These are phyloP conservation scores for Ascochyta rabiei DNA, from an alignment of 2,329 filamentous ascomycete genomes.

Conservation along the genomic window DNA sequence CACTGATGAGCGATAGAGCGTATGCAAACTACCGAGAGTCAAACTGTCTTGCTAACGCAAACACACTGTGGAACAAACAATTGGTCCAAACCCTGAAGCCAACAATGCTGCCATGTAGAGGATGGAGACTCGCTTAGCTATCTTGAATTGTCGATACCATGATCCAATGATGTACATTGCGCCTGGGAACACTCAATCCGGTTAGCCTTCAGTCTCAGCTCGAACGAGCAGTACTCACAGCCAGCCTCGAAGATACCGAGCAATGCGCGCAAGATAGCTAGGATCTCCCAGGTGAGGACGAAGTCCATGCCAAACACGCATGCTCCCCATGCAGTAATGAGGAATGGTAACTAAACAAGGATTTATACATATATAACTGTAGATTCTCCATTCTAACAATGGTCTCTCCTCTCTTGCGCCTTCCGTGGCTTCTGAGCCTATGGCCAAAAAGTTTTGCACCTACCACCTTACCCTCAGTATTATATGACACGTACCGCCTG, in stretches of 20 bases:
- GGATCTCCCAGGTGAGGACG: conserved; percentile 25
- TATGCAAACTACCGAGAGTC: conserved; percentile 33
- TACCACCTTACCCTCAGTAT: no score
- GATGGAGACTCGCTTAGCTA: conserved; percentile 31
- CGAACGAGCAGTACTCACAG: conserved; percentile 11
- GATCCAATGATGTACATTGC: conserved; percentile 34
- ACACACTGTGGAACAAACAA: conserved; percentile 22
- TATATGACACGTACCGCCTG: no score
- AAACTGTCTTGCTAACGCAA: not conserved
- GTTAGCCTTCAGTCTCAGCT: not conserved
- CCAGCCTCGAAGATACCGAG: conserved; percentile 35
- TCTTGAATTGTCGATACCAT: conserved; percentile 37
- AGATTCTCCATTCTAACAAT: no score
- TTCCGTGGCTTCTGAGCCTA: no score
- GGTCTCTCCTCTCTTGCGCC: no score
- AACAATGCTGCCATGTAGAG: conserved; percentile 40
- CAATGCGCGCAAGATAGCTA: conserved; percentile 28
- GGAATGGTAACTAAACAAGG: conserved; percentile 39
- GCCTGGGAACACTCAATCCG: conserved; percentile 27
- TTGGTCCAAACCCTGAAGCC: conserved; percentile 41
- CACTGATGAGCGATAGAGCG: conserved; percentile 38
- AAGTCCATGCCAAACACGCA: conserved; percentile 37
- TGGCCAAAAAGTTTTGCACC: no score
- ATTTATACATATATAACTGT: no score
- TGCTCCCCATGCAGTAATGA: conserved; percentile 35